Percentiles rank a stretch among this genome's conserved stretches.
Evolutionary conservation across 352 stramenopile genomes (phyloP).

Genomic region (Pythium utonaiense): DNA sequence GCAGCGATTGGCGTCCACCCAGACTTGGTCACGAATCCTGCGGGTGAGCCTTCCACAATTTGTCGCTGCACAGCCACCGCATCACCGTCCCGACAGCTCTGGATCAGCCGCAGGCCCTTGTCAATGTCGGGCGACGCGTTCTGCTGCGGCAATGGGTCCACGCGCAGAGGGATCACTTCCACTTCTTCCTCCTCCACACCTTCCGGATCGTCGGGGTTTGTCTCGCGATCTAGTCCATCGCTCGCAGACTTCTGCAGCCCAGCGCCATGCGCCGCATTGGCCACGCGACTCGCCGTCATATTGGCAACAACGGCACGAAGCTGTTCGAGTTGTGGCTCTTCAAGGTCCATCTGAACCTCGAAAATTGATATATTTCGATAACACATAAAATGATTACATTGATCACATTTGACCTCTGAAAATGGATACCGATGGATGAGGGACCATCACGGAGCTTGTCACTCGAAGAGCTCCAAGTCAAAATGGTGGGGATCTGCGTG

Average conservation of each 20-base stretch:
- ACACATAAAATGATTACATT: neutral
- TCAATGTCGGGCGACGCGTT: constrained; percentile 54
- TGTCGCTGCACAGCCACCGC: constrained; percentile 35
- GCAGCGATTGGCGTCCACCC: constrained; percentile 68
- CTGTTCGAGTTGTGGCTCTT: constrained; percentile 14
- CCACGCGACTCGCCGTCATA: constrained; percentile 12
- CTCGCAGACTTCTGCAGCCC: constrained; percentile 1
- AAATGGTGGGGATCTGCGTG: neutral
- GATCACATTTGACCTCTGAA: neutral
- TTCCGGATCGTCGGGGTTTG: constrained; percentile 17
- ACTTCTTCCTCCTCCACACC: constrained; percentile 18
- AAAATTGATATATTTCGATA: neutral
- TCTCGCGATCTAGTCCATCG: neutral
- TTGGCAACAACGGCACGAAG: too few relatives aligned
- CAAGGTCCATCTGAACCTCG: constrained; percentile 3
- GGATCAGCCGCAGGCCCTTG: constrained; percentile 50
- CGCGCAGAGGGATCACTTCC: constrained; percentile 52
- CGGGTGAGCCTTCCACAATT: constrained; percentile 43
- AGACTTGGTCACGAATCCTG: constrained; percentile 72
- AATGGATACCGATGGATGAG: constrained; percentile 5
- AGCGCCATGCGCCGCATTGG: constrained; percentile 4
- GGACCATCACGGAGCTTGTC: neutral
- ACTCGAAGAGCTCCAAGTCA: constrained; percentile 1
- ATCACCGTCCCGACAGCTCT: constrained; percentile 53
- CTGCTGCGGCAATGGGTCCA: constrained; percentile 56